Evolutionary conservation across 805 yeast genomes (phyloP).

Genomic region (Teunomyces gatunensis): DNA sequence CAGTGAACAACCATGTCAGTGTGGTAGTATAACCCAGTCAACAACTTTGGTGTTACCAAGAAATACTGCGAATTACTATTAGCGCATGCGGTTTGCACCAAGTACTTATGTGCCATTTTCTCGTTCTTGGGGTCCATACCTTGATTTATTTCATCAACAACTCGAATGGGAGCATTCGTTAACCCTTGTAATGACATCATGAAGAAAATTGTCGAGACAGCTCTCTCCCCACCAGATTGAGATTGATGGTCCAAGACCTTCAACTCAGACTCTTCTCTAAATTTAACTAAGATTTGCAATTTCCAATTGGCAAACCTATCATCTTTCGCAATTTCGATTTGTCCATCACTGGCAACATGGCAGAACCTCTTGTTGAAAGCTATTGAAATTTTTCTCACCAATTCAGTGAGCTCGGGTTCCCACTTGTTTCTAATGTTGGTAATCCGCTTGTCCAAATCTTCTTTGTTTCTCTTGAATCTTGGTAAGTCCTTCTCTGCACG

Average conservation of each 20-base stretch:
- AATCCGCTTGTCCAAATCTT: constrained; percentile 35
- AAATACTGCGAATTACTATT: constrained; percentile 72
- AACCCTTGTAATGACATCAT: constrained; percentile 87
- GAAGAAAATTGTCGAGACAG: constrained; percentile 89
- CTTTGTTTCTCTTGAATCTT: constrained; percentile 19
- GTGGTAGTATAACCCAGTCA: constrained; percentile 75
- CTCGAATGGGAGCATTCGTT: constrained; percentile 86
- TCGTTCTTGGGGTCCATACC: constrained; percentile 98
- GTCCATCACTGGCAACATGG: constrained; percentile 85
- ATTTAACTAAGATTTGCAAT: constrained; percentile 78
- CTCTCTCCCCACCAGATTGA: constrained; percentile 97
- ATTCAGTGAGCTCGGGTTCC: constrained; percentile 57
- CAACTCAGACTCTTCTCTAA: constrained; percentile 72
- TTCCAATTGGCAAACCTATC: constrained; percentile 73
- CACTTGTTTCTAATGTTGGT: constrained; percentile 43
- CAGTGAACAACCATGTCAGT: constrained; percentile 82
- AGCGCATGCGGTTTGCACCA: constrained; percentile 79
- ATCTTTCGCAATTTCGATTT: constrained; percentile 56
- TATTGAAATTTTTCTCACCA: constrained; percentile 55
- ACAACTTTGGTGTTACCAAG: constrained; percentile 86
- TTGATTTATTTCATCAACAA: constrained; percentile 97
- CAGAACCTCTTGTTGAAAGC: constrained; percentile 67
- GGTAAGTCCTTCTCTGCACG: constrained; percentile 41
- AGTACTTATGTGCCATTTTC: constrained; percentile 75
- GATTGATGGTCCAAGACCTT: constrained; percentile 77